These are phyloP conservation scores for Mycena polygramma DNA, from an alignment of 768 basidiomycete genomes.

Conservation along the genomic window DNA sequence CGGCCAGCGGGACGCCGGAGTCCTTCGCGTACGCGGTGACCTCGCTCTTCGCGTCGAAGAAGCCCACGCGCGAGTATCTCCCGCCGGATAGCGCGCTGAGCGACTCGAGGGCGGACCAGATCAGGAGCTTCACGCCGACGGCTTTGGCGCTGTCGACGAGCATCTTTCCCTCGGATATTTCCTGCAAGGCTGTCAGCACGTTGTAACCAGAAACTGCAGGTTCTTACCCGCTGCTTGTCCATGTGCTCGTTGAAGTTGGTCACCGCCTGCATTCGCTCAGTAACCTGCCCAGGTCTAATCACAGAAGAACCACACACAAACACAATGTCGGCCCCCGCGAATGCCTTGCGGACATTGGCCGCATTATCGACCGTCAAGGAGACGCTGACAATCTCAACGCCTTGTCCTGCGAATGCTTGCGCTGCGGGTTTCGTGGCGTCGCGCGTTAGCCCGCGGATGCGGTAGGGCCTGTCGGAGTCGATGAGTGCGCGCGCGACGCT, in stretches of 20 bases:
- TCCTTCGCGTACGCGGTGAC: slow-evolving; percentile 28
- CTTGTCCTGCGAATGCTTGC: slow-evolving; percentile 21
- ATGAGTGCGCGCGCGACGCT: slow-evolving; percentile 28
- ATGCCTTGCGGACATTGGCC: slow-evolving; percentile 17
- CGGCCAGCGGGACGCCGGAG: slow-evolving; percentile 24
- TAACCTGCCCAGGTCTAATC: background rate
- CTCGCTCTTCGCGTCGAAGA: slow-evolving; percentile 30
- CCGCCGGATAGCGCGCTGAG: slow-evolving; percentile 26
- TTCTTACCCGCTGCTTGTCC: slow-evolving; percentile 22
- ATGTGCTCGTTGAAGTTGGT: slow-evolving; percentile 34
- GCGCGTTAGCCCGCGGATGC: slow-evolving; percentile 27
- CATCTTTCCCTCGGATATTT: slow-evolving; percentile 31
- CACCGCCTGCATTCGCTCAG: slow-evolving; percentile 12
- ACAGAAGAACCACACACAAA: slow-evolving; percentile 8
- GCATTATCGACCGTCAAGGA: slow-evolving; percentile 26
- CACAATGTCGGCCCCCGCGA: slow-evolving; percentile 26
- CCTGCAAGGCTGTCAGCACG: slow-evolving; percentile 9
- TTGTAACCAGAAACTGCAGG: background rate
- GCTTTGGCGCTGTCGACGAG: slow-evolving; percentile 22
- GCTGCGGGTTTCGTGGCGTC: slow-evolving; percentile 26
- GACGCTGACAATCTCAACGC: slow-evolving; percentile 25
- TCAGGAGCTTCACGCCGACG: slow-evolving; percentile 21
- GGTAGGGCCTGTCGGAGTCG: slow-evolving; percentile 28
- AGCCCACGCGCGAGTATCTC: slow-evolving; percentile 7
- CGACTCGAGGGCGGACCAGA: slow-evolving; percentile 33